These are phyloP conservation scores for Colletotrichum sp. DNA, from an alignment of 2,329 filamentous ascomycete genomes.

Conservation along the genomic window DNA sequence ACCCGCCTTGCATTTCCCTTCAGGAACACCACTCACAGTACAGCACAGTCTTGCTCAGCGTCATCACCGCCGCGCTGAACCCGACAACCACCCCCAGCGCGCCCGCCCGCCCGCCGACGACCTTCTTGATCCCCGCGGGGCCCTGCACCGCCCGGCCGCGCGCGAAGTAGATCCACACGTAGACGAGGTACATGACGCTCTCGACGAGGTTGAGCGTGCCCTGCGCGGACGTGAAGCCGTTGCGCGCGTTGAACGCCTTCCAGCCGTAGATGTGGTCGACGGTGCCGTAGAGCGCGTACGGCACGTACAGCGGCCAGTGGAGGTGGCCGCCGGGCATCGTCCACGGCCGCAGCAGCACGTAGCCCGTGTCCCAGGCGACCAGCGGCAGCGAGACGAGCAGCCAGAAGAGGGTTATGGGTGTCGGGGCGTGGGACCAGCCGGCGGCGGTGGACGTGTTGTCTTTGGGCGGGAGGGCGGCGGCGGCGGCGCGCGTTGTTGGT, in stretches of 20 bases:
- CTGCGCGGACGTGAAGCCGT: constrained; percentile 83
- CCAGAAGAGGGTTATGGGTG: constrained; percentile 65
- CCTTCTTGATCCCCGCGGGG: constrained; percentile 29
- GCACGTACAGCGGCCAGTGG: constrained; percentile 75
- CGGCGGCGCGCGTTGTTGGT: constrained; percentile 1
- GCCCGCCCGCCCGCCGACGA: constrained; percentile 46
- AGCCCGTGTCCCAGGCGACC: constrained; percentile 81
- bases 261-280: constrained; percentile 85
- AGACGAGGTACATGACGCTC: constrained; percentile 64
- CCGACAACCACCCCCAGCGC: constrained; percentile 52
- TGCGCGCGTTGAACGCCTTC: constrained; percentile 69
- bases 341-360: constrained; percentile 80
- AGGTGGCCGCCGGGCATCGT: constrained; percentile 79
- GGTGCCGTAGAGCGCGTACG: constrained; percentile 80
- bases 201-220: constrained; percentile 72
- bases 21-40: constrained; percentile 53
- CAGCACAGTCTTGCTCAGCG: constrained; percentile 64
- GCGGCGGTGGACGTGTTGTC: background rate
- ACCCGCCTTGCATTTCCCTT: background rate
- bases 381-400: constrained; percentile 76
- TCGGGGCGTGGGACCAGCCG: constrained; percentile 46
- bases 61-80: constrained; percentile 64
- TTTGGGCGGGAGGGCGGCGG: background rate
- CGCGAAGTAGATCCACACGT: constrained; percentile 51
- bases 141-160: constrained; percentile 25